Percentiles rank a stretch among this genome's conserved stretches.
These are phyloP conservation scores for Saccharum hybrid DNA, from an alignment of 202 grass and related monocot species.

Conservation along the genomic window DNA sequence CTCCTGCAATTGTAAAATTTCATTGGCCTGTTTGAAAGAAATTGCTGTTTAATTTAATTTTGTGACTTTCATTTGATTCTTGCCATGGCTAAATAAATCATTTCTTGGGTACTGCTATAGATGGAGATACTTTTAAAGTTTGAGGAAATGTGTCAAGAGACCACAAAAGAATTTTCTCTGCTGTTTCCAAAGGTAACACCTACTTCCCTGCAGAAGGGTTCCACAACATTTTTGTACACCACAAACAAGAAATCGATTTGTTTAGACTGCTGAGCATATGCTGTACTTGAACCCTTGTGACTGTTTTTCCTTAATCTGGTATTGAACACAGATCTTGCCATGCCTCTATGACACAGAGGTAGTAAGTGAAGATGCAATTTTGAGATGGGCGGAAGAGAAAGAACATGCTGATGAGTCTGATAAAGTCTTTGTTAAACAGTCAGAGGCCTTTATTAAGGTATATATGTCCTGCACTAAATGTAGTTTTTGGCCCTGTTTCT, in stretches of 20 bases:
- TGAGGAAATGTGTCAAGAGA: slow-evolving; percentile 96
- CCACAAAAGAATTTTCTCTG: slow-evolving; percentile 68
- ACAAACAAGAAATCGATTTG: neutral
- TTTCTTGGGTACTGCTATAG: slow-evolving; percentile 52
- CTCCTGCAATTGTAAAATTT: neutral
- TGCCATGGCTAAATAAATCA: slow-evolving; percentile 21
- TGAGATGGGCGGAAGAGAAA: slow-evolving; percentile 91
- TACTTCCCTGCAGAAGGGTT: slow-evolving; percentile 23
- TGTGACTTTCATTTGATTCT: slow-evolving; percentile 9
- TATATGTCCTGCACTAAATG: slow-evolving; percentile 37
- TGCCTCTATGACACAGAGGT: slow-evolving; percentile 75
- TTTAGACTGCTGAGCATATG: slow-evolving; percentile 9
- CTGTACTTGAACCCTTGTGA: neutral
- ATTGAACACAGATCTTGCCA: slow-evolving; percentile 64
- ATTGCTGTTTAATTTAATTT: slow-evolving; percentile 20
- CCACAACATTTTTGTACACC: slow-evolving; percentile 12
- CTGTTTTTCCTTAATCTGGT: slow-evolving; percentile 20
- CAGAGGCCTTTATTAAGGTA: slow-evolving; percentile 84
- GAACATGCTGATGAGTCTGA: slow-evolving; percentile 78
- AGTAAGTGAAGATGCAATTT: slow-evolving; percentile 82
- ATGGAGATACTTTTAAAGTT: slow-evolving; percentile 98
- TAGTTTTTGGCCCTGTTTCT: neutral
- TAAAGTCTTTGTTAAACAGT: slow-evolving; percentile 88
- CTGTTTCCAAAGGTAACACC: slow-evolving; percentile 64
- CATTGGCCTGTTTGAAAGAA: slow-evolving; percentile 19